Percentiles rank a stretch among this genome's conserved stretches.
phyloP scores from a whole-genome alignment of 2,329 filamentous ascomycete species.

The Metarhizium guizhouense region DNA sequence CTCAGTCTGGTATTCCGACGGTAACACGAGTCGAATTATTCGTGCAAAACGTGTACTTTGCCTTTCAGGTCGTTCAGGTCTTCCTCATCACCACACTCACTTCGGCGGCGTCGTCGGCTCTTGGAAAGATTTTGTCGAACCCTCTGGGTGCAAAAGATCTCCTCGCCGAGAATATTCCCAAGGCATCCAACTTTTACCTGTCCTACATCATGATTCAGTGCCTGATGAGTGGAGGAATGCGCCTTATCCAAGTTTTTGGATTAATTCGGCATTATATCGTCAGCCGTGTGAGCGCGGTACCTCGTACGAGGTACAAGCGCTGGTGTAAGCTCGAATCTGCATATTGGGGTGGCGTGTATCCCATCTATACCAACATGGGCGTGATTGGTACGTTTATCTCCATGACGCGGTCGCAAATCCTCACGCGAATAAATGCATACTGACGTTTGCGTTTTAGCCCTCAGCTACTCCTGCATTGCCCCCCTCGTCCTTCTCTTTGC shows the following conservation, averaged over 20 bases:
- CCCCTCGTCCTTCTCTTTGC: slow-evolving; percentile 80
- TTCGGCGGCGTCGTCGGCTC: slow-evolving; percentile 67
- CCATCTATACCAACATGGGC: slow-evolving; percentile 71
- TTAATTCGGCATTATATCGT: slow-evolving; percentile 49
- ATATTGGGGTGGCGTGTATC: slow-evolving; percentile 77
- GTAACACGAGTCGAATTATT: slow-evolving; percentile 74
- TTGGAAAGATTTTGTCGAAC: slow-evolving; percentile 51
- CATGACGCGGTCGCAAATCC: no score
- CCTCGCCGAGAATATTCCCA: slow-evolving; percentile 67
- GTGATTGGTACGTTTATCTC: slow-evolving; percentile 57
- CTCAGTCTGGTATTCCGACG: slow-evolving; percentile 70
- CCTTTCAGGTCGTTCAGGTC: slow-evolving; percentile 83
- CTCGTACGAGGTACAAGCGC: slow-evolving; percentile 68
- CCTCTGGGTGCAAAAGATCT: slow-evolving; percentile 54
- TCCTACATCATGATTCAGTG: slow-evolving; percentile 91
- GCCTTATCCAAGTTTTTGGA: slow-evolving; percentile 62
- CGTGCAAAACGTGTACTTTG: slow-evolving; percentile 86
- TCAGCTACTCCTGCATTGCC: slow-evolving; percentile 80
- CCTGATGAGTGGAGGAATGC: slow-evolving; percentile 64
- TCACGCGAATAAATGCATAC: not conserved
- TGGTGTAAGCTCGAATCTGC: slow-evolving; percentile 67
- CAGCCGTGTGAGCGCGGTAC: slow-evolving; percentile 66
- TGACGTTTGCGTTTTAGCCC: slow-evolving; percentile 37
- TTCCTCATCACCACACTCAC: slow-evolving; percentile 81
- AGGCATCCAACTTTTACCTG: slow-evolving; percentile 87